Percentiles rank a stretch among this genome's conserved stretches.
phyloP scores from a whole-genome alignment of 1,284 basidiomycete genomes.

The Xanthoconium separans region DNA sequence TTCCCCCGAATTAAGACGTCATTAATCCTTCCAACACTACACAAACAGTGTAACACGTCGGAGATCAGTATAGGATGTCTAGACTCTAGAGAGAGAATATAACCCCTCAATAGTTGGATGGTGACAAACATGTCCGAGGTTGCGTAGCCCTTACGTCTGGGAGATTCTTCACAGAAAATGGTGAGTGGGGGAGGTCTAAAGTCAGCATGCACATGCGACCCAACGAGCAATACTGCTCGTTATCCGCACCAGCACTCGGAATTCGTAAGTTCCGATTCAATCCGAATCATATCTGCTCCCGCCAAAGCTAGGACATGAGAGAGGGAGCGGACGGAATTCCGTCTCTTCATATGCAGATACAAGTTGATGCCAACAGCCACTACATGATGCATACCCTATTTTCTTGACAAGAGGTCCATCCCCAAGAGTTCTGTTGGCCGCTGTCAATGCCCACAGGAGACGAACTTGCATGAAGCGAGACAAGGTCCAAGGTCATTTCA shows the following conservation, averaged over 20 bases:
- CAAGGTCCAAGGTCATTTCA: too few relatives aligned
- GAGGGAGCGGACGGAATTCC: conserved; percentile 8
- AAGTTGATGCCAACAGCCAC: conserved; percentile 22
- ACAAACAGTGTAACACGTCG: too few relatives aligned
- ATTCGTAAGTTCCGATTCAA: conserved; percentile 20
- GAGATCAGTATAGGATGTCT: too few relatives aligned
- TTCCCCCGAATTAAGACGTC: conserved; percentile 26
- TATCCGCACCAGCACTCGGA: conserved; percentile 24
- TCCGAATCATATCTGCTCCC: conserved; percentile 28
- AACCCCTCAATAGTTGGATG: conserved; percentile 33
- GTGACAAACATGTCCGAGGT: conserved; percentile 32
- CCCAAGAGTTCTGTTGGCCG: neutral
- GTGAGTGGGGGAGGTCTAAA: conserved; percentile 17
- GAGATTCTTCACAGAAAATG: conserved; percentile 32
- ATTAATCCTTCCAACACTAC: conserved; percentile 29
- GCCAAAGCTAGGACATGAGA: conserved; percentile 8
- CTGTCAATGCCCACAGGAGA: too few relatives aligned
- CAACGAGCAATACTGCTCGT: too few relatives aligned
- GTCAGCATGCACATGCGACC: neutral
- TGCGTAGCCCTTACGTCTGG: conserved; percentile 34
- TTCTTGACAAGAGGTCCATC: conserved; percentile 23
- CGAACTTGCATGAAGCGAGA: too few relatives aligned
- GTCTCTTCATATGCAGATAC: conserved; percentile 22
- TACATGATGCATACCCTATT: conserved; percentile 18
- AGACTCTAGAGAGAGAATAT: conserved; percentile 1